Percentiles rank a stretch among this genome's conserved stretches.
Conservation (phyloP, 176 grass and related monocot species). For the Oryza glumipatula region DNA sequence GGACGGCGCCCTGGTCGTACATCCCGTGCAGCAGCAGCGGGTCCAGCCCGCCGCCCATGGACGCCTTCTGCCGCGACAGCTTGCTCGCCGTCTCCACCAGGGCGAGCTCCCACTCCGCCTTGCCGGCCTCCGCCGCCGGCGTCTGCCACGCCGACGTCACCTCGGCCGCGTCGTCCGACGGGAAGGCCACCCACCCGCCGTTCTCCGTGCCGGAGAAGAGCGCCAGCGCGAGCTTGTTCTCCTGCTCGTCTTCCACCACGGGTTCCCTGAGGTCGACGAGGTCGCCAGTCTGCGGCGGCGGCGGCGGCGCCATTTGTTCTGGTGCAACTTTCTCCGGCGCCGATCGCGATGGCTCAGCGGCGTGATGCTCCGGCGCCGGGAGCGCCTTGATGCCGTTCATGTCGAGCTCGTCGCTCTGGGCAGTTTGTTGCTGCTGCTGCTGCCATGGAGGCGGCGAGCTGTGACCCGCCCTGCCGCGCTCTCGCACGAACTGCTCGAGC, state of each 20-base stretch:
- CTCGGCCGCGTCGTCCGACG: constrained; percentile 38
- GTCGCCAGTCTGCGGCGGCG: neutral
- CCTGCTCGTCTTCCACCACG: constrained; percentile 48
- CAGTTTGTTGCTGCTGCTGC: neutral
- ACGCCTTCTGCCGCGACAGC: constrained; percentile 56
- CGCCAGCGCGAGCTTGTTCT: constrained; percentile 70
- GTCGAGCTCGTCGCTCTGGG: neutral
- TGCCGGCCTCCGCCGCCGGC: constrained; percentile 61
- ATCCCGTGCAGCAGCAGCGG: constrained; percentile 71
- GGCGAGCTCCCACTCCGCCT: constrained; percentile 78
- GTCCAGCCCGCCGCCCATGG: constrained; percentile 69
- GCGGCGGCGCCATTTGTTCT: neutral
- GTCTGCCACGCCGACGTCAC: constrained; percentile 76
- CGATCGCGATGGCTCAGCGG: neutral
- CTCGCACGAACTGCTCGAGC: constrained; percentile 71
- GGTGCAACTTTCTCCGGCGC: constrained; percentile 4
- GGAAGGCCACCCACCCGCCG: constrained; percentile 68
- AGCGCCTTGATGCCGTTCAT: constrained; percentile 64
- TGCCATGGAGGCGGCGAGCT: constrained; percentile 34
- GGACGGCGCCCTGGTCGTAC: constrained; percentile 73
- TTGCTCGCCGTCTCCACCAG: constrained; percentile 78
- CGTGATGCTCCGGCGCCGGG: constrained; percentile 47
- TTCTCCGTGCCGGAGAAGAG: constrained; percentile 57
- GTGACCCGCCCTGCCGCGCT: constrained; percentile 46
- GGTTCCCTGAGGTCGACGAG: constrained; percentile 72